Conservation (phyloP, 2,329 filamentous ascomycete genomes). For the Pseudodiploospora longispora region DNA sequence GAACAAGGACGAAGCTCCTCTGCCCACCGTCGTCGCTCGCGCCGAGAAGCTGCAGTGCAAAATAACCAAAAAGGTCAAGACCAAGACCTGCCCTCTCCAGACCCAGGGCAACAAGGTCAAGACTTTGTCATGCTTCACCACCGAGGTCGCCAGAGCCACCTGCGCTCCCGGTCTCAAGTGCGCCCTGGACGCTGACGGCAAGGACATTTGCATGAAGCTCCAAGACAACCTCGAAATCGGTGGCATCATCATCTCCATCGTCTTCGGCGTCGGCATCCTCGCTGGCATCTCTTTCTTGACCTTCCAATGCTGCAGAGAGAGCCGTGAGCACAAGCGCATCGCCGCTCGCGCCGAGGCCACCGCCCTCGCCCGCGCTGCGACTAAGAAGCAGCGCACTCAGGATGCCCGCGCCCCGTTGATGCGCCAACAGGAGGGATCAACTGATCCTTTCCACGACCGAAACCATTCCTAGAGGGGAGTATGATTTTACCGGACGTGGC, state of each 20-base stretch:
- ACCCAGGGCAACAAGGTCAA: slow-evolving; percentile 27
- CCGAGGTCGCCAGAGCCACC: slow-evolving; percentile 23
- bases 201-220: slow-evolving; percentile 33
- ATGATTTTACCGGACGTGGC: background rate
- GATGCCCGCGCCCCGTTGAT: slow-evolving; percentile 29
- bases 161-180: slow-evolving; percentile 40
- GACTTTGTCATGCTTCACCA: slow-evolving; percentile 32
- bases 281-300: slow-evolving; percentile 32
- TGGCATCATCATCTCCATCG: slow-evolving; percentile 39
- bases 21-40: slow-evolving; percentile 11
- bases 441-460: slow-evolving; percentile 31
- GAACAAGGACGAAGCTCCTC: slow-evolving; percentile 5
- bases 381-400: slow-evolving; percentile 32
- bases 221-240: slow-evolving; percentile 31
- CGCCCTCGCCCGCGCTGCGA: slow-evolving; percentile 40
- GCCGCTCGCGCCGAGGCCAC: slow-evolving; percentile 40
- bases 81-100: slow-evolving; percentile 30
- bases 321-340: slow-evolving; percentile 33
- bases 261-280: slow-evolving; percentile 35
- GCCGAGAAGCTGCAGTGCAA: slow-evolving; percentile 23
- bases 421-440: slow-evolving; percentile 19
- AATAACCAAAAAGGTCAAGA: slow-evolving; percentile 26
- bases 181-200: slow-evolving; percentile 27
- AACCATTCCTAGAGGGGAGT: slow-evolving; percentile 19
- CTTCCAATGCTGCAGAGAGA: slow-evolving; percentile 45